Conservation (phyloP, 345 rosid species). For the Euphorbia pulcherrima region DNA sequence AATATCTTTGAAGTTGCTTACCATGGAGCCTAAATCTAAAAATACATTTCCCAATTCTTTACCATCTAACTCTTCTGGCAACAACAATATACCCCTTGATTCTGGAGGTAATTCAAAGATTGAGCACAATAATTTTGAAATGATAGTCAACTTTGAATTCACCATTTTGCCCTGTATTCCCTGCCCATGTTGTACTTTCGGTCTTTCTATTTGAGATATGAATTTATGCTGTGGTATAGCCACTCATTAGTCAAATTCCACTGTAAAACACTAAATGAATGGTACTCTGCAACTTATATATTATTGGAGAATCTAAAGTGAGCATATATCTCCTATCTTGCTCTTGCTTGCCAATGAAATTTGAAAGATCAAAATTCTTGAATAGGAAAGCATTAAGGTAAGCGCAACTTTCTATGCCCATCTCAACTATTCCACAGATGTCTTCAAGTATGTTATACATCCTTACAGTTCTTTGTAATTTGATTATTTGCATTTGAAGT, state of each 20-base stretch:
- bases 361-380: neutral
- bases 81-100: slow-evolving; percentile 48
- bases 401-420: too few relatives aligned
- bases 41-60: slow-evolving; percentile 39
- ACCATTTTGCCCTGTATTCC: neutral
- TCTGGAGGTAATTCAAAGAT: too few relatives aligned
- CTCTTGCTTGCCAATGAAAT: too few relatives aligned
- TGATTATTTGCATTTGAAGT: neutral
- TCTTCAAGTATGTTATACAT: slow-evolving; percentile 66
- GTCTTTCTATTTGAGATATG: neutral
- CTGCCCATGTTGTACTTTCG: neutral
- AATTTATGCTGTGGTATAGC: neutral
- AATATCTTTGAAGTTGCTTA: slow-evolving; percentile 88
- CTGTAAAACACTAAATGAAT: neutral
- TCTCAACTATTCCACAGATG: slow-evolving; percentile 63
- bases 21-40: slow-evolving; percentile 76
- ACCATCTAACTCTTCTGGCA: slow-evolving; percentile 38
- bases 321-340: neutral
- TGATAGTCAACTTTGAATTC: slow-evolving; percentile 1
- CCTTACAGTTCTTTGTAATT: neutral
- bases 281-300: neutral
- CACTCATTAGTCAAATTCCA: neutral
- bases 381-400: slow-evolving; percentile 39
- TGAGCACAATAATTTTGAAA: slow-evolving; percentile 1
- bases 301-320: neutral